Evolutionary conservation across 148 eudicot genomes (phyloP).

Genomic region (Selenicereus undatus): DNA sequence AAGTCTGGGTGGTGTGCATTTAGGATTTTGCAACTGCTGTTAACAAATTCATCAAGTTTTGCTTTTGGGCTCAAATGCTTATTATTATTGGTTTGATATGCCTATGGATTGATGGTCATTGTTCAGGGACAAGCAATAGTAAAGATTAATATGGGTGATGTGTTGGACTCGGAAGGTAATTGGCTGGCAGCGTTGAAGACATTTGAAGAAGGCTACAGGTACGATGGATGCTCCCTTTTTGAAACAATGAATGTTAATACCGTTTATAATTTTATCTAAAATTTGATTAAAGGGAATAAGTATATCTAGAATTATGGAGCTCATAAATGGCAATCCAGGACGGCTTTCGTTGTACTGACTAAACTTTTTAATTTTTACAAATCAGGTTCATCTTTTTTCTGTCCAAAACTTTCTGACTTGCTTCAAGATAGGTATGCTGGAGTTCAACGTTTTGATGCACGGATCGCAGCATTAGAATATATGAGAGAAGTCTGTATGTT

Average conservation of each 20-base stretch:
- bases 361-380: background rate
- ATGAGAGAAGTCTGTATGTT: background rate
- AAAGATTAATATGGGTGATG: constrained; percentile 73
- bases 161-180: constrained; percentile 68
- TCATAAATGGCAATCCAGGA: background rate
- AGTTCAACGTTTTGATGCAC: background rate
- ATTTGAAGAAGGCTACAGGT: constrained; percentile 77
- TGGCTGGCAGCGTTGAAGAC: constrained; percentile 57
- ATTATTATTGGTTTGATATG: background rate
- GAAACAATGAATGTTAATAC: background rate
- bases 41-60: constrained; percentile 3
- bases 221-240: background rate
- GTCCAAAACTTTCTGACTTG: background rate
- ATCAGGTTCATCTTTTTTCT: background rate
- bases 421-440: background rate
- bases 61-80: background rate
- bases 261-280: background rate
- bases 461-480: too few relatives aligned
- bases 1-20: background rate
- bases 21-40: background rate
- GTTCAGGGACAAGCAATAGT: constrained; percentile 89
- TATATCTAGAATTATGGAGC: background rate
- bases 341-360: background rate
- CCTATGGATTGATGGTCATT: constrained; percentile 25
- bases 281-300: background rate